Evolutionary conservation across 176 grass and related monocot genomes (phyloP).

Genomic region (Carex myosuroides): DNA sequence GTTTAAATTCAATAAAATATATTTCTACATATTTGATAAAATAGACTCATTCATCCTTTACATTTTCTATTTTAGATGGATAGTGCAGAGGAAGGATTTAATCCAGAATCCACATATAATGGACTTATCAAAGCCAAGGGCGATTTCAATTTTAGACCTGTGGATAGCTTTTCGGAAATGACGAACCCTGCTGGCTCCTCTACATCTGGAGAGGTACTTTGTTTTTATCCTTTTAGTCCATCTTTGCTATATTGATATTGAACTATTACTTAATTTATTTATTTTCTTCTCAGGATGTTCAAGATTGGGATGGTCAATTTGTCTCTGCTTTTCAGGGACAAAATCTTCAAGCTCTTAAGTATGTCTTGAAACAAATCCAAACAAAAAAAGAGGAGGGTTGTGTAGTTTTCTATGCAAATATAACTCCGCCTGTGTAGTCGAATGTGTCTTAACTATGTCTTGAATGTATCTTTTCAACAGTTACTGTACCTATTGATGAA

Average conservation of each 20-base stretch:
- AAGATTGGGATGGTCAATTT: conserved; percentile 61
- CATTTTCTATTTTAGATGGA: conserved; percentile 64
- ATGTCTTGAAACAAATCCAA: not conserved
- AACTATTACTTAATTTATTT: conserved; percentile 5
- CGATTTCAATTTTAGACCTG: conserved; percentile 25
- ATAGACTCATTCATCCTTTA: not conserved
- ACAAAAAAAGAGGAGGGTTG: too few species aligned
- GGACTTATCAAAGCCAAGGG: conserved; percentile 32
- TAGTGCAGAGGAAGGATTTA: conserved; percentile 44
- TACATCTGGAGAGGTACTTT: conserved; percentile 55
- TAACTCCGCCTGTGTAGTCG: too few species aligned
- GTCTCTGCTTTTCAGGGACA: conserved; percentile 60
- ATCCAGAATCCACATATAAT: conserved; percentile 34
- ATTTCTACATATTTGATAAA: conserved; percentile 27
- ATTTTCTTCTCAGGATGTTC: conserved; percentile 40
- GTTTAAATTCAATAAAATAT: not conserved
- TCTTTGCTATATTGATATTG: conserved; percentile 12
- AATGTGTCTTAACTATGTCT: conserved; percentile 29
- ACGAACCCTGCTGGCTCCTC: conserved; percentile 34
- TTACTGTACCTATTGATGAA: conserved; percentile 2
- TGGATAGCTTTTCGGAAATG: conserved; percentile 33
- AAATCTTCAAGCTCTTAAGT: conserved; percentile 91
- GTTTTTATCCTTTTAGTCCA: conserved; percentile 14
- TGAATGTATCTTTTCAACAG: not conserved
- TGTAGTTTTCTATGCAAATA: too few species aligned